Evolutionary conservation across 495 filamentous ascomycete genomes (phyloP).

Genomic region (Penicillium ochrochloron): DNA sequence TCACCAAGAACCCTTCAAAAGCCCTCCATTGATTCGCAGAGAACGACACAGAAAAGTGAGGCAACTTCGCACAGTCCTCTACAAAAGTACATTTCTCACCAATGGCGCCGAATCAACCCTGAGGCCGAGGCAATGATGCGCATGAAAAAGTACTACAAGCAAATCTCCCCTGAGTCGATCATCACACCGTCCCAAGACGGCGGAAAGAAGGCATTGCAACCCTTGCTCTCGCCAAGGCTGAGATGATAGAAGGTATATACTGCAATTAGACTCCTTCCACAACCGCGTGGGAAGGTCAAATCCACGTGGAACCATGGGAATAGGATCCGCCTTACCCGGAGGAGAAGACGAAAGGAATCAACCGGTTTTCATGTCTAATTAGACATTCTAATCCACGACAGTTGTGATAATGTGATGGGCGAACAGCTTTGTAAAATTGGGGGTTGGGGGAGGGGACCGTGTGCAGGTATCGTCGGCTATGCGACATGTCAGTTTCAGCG

Average conservation of each 20-base stretch:
- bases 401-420: background rate
- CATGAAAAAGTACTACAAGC: background rate
- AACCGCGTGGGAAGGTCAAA: conserved; percentile 18
- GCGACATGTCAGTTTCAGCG: conserved; percentile 28
- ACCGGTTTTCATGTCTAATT: background rate
- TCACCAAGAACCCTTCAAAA: background rate
- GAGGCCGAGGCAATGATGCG: background rate
- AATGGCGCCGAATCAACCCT: background rate
- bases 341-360: background rate
- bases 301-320: conserved; percentile 18
- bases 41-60: background rate
- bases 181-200: background rate
- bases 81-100: background rate
- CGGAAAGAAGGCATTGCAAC: background rate
- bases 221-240: background rate
- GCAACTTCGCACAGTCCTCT: conserved; percentile 3
- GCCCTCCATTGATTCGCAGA: background rate
- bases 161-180: background rate
- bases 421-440: background rate
- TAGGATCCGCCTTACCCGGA: background rate
- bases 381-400: background rate
- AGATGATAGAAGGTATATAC: background rate
- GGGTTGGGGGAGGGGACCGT: background rate
- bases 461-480: conserved; percentile 7
- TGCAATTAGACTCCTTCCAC: background rate